Evolutionary conservation across 192 early-diverging fungal species (phyloP), one percentile per base, ranked within the genome.

Genomic region (Coemansia sp.): DNA sequence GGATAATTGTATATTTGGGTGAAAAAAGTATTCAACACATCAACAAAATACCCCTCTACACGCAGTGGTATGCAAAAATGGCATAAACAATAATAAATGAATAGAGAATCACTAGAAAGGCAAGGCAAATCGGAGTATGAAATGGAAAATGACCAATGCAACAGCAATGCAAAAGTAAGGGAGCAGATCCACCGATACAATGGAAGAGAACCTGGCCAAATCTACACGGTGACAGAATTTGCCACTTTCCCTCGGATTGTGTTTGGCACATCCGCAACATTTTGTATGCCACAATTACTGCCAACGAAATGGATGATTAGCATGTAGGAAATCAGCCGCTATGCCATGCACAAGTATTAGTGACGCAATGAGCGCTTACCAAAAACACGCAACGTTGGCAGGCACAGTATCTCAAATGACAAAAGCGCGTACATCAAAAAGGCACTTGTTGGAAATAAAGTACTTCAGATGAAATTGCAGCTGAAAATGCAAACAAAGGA

Each of bases 91-190:
- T 34, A 31, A 34, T 33, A 57, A 29, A 31, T 26, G 31, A n/a
- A 34, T 20, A 26, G 0, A 29, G 3, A 23, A 25, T 23, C 26
- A 13, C 16, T 1, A 28, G 18, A 21, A 30, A 31, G 20, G 29
- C 30, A 57, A 20, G 6, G 55, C n/a, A 33, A 18, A 34, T 34
- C 55, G 55, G 55, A 57, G 55, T 57, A 34, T 18, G 25, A 57
- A 57, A 57, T 57, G 55, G 55, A 57, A 20, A 33, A 34, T 34
- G 31, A 1, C 28, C 30, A 26, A 31, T n/a, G 16, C 29, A 15
- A 57, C 48, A 21, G 13, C 5, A 26, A 23, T 15, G 18, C 43
- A 51, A 13, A 51, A 26, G 48, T 9, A 15, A 26, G 21, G 15
- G 23, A 23, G 48, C 9, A 51, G 21, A 51, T 51, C 23, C 20